Conservation (phyloP, 345 rosid species). For the Rubroshorea leprosula region DNA sequence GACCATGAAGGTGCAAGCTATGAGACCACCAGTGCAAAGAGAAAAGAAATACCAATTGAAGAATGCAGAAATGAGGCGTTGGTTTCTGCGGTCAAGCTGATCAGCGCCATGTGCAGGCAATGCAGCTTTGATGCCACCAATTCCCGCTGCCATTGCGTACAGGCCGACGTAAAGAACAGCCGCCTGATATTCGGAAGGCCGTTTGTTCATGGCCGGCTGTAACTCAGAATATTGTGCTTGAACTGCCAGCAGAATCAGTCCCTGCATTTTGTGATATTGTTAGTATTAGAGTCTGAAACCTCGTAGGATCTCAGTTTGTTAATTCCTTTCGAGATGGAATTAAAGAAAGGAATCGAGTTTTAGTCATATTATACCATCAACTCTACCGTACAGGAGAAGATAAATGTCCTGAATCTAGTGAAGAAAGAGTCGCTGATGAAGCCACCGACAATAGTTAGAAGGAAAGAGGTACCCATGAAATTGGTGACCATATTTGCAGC, state of each 20-base stretch:
- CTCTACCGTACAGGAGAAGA: conserved; percentile 35
- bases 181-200: conserved; percentile 30
- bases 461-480: conserved; percentile 59
- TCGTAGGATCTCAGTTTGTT: not conserved
- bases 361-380: conserved; percentile 39
- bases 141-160: conserved; percentile 46
- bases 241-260: conserved; percentile 40
- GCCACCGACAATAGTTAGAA: conserved; percentile 57
- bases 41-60: conserved; percentile 63
- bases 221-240: conserved; percentile 41
- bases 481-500: conserved; percentile 63
- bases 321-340: not conserved
- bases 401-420: conserved; percentile 40
- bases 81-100: conserved; percentile 39
- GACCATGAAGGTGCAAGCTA: conserved; percentile 44
- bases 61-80: conserved; percentile 35
- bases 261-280: conserved; percentile 20
- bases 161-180: conserved; percentile 40
- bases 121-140: conserved; percentile 56
- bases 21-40: conserved; percentile 39
- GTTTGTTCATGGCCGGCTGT: conserved; percentile 28
- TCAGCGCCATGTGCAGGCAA: conserved; percentile 67
- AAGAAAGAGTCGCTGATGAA: conserved; percentile 53
- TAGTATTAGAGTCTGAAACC: not conserved
- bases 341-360: not conserved